Conservation (phyloP, 139 green algal genomes). For the Chlamydomonas asymmetrica region DNA sequence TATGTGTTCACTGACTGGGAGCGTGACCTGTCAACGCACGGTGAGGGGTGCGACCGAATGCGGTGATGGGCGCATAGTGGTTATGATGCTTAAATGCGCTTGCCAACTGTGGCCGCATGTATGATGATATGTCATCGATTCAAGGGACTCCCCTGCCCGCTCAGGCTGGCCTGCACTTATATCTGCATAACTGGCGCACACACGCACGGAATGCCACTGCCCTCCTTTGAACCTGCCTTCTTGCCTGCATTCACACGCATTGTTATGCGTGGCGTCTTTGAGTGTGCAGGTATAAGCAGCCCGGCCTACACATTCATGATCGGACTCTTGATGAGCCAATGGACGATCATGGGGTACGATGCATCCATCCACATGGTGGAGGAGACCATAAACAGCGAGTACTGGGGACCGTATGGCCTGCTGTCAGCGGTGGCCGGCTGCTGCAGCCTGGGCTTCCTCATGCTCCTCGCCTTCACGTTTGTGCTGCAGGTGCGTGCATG, state of each 20-base stretch:
- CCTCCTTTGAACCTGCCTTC: not conserved
- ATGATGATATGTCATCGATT: not conserved
- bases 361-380: slow-evolving; percentile 47
- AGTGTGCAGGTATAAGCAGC: slow-evolving; percentile 16
- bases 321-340: slow-evolving; percentile 54
- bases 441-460: slow-evolving; percentile 32
- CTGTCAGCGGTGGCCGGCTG: slow-evolving; percentile 28
- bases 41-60: not conserved
- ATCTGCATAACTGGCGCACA: not conserved
- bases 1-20: slow-evolving; percentile 52
- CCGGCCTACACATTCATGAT: slow-evolving; percentile 31
- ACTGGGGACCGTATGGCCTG: slow-evolving; percentile 25
- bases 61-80: not conserved
- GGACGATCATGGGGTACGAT: slow-evolving; percentile 52
- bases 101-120: not conserved
- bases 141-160: not conserved
- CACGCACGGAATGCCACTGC: not conserved
- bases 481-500: slow-evolving; percentile 37
- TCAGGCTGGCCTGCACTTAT: not conserved
- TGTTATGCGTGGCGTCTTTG: too few species aligned
- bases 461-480: slow-evolving; percentile 45
- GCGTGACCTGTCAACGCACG: slow-evolving; percentile 1
- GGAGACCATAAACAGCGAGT: slow-evolving; percentile 44
- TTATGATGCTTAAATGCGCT: not conserved
- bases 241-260: too few species aligned